Evolutionary conservation across 208 protist species (phyloP).

Genomic region (Acanthamoeba divionensis): DNA sequence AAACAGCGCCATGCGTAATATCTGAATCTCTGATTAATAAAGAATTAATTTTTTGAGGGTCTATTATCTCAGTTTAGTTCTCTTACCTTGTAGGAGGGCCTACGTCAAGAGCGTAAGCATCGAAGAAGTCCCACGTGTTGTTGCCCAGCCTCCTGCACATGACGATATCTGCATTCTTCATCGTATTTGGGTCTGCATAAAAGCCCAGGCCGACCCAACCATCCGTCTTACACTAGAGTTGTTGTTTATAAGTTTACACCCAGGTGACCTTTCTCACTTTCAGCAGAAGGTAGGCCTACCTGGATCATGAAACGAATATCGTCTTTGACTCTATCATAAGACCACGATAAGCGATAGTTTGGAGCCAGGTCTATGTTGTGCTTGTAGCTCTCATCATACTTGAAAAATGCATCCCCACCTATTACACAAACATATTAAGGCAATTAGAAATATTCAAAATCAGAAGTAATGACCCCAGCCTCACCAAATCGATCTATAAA

Average conservation of each 20-base stretch:
- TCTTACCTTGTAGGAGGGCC: neutral
- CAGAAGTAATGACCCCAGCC: too few relatives aligned
- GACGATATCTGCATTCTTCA: slow-evolving; percentile 40
- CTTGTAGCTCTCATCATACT: neutral
- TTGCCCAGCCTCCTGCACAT: neutral
- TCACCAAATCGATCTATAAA: too few relatives aligned
- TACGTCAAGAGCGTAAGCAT: slow-evolving; percentile 37
- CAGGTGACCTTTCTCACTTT: too few relatives aligned
- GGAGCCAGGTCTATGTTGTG: slow-evolving; percentile 18
- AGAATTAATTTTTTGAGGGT: too few relatives aligned
- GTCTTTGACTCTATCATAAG: neutral
- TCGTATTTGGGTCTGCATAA: too few relatives aligned
- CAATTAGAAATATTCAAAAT: too few relatives aligned
- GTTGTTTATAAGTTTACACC: too few relatives aligned
- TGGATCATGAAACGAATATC: slow-evolving; percentile 30
- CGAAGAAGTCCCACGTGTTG: slow-evolving; percentile 44
- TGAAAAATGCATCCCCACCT: slow-evolving; percentile 20
- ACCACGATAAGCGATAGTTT: slow-evolving; percentile 21
- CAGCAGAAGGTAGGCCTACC: too few relatives aligned
- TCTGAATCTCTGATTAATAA: too few relatives aligned
- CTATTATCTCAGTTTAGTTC: too few relatives aligned
- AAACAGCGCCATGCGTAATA: too few relatives aligned
- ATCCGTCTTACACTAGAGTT: neutral
- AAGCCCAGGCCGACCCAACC: slow-evolving; percentile 35
- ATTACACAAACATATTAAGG: too few relatives aligned